Conservation (phyloP, 192 early-diverging fungal genomes). For the Pilobolus umbonatus region DNA sequence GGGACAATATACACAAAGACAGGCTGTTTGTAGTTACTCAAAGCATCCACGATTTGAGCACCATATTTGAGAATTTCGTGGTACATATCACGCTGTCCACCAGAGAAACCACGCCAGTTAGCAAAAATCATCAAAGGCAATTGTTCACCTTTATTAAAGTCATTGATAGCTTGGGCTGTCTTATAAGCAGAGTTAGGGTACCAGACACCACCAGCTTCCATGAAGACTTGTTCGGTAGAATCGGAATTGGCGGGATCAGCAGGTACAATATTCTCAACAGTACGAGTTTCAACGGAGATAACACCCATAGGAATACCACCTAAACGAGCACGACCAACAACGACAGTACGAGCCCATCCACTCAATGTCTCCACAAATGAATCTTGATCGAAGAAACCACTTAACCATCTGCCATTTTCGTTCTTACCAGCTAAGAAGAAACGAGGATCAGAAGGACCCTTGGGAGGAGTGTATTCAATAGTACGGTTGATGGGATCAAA, state of each 20-base stretch:
- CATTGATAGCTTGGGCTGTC: constrained; percentile 98
- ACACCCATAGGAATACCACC: constrained; percentile 97
- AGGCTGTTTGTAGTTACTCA: constrained; percentile 93
- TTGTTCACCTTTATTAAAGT: constrained; percentile 98
- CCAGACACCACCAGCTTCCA: constrained; percentile 97
- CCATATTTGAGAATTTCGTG: constrained; percentile 98
- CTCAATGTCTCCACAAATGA: constrained; percentile 94
- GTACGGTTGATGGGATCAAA: constrained; percentile 77
- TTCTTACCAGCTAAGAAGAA: constrained; percentile 78
- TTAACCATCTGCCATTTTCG: constrained; percentile 65
- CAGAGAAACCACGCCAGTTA: constrained; percentile 99
- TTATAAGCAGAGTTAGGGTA: constrained; percentile 99
- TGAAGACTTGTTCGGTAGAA: constrained; percentile 82
- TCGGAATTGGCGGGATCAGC: constrained; percentile 93
- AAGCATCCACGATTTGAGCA: constrained; percentile 94
- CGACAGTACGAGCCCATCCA: constrained; percentile 96
- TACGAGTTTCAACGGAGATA: constrained; percentile 94
- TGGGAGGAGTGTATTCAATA: constrained; percentile 79
- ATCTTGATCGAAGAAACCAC: constrained; percentile 96
- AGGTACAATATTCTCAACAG: constrained; percentile 84
- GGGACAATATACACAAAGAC: constrained; percentile 95
- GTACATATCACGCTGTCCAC: constrained; percentile 98
- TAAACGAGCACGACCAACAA: constrained; percentile 87
- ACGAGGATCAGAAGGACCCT: constrained; percentile 86
- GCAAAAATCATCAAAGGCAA: constrained; percentile 98